Base-by-base conservation (phyloP, 2,329 filamentous ascomycete genomes). In the Ceratocystis cubensis region DNA sequence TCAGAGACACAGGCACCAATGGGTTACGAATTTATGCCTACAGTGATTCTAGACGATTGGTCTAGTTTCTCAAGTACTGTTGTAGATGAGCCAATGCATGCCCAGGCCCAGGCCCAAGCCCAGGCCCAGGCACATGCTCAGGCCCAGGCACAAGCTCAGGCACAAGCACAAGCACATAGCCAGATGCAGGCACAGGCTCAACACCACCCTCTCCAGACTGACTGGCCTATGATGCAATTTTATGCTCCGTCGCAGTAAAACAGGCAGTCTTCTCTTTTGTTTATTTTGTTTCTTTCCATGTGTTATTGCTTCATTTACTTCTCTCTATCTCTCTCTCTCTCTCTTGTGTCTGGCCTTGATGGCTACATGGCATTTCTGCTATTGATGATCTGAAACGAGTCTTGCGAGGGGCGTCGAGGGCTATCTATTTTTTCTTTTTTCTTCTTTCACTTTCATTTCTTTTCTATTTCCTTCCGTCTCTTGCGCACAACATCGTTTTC, bases 21-120 rank as follows among this genome's bases (percentile, higher is more conserved):
- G 76, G 77, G 78, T 57, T 78, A 78, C 70, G 76, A 79, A 64
- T 78, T 76, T 69, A 75, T 77, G 37, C 73, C 76, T 2, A 72
- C 73, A 2, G 72, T 76, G 41, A 72, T 75, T 8, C 77, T 78
- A 57, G 75, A 77, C 1, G 76, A 78, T 67, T 79, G 77, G 77
- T 76, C 76, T 65, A 75, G 72, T 66, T 73, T 78, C 37, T 70
- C 73, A 28, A 73, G 74, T 25, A 71, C 74, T 25, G 72, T 76
- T 22, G 71, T 76, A 22, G 73, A 75, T 57, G 74, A 76, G 22
- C 46, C 65, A 25, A 53, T 37, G 30, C 61, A 63, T 13, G 25
- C 22, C 22, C 61, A 64, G 10, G 45, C 46, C 17, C 62, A 67
- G 46, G 56, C 65, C 10, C 65, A 61, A 4, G 25, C 22, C 22